Percentiles rank a stretch among this genome's conserved stretches.
These are phyloP conservation scores for Kuraishia molischiana DNA, from an alignment of 805 yeast genomes.

Conservation along the genomic window DNA sequence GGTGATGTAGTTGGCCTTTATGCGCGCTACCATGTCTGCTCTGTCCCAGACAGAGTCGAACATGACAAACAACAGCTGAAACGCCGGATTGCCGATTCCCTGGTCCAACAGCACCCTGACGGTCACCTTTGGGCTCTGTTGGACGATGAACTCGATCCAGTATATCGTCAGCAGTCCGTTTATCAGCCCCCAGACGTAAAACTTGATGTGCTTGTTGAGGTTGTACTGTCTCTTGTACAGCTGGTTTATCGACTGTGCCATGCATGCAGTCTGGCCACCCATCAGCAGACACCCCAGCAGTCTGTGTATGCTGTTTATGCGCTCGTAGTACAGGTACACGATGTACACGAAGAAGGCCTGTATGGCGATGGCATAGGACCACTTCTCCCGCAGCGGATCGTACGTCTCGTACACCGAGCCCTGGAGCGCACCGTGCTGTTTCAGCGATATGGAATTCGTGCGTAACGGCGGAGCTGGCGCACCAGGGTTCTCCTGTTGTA, in stretches of 20 bases:
- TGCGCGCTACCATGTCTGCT: slow-evolving; percentile 19
- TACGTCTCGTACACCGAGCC: slow-evolving; percentile 1
- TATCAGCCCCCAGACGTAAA: slow-evolving; percentile 48
- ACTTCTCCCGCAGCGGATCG: slow-evolving; percentile 12
- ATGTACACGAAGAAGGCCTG: slow-evolving; percentile 13
- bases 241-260: slow-evolving; percentile 21
- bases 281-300: slow-evolving; percentile 14
- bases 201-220: slow-evolving; percentile 28
- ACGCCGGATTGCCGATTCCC: slow-evolving; percentile 40
- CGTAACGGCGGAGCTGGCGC: background rate
- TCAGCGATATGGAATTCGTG: background rate
- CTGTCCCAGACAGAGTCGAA: slow-evolving; percentile 49
- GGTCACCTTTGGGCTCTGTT: slow-evolving; percentile 23
- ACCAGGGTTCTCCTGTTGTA: too few species aligned
- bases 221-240: slow-evolving; percentile 13
- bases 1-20: slow-evolving; percentile 30
- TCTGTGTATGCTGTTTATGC: slow-evolving; percentile 13
- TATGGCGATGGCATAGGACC: slow-evolving; percentile 12
- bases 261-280: slow-evolving; percentile 17
- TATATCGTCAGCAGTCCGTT: slow-evolving; percentile 42
- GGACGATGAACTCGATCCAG: slow-evolving; percentile 41
- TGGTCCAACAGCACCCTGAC: slow-evolving; percentile 44
- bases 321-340: slow-evolving; percentile 15
- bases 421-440: background rate
- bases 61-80: slow-evolving; percentile 40